phyloP scores from a whole-genome alignment of 2,329 filamentous ascomycete species.

The Fusarium kyushuense region DNA sequence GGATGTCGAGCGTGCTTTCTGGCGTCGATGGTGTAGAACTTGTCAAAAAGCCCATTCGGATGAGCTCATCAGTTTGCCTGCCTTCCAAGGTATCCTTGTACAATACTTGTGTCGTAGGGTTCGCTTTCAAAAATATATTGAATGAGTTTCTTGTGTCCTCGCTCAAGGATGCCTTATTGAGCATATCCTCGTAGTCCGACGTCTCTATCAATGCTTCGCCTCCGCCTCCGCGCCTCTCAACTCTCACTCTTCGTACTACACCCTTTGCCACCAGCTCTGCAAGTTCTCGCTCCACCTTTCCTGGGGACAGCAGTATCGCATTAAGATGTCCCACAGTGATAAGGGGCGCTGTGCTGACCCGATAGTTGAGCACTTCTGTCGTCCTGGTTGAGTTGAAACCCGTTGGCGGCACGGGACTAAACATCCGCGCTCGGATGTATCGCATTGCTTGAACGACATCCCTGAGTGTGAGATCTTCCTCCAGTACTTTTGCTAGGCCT shows the following conservation, averaged over 20 bases:
- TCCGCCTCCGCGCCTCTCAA: conserved; percentile 70
- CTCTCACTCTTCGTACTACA: conserved; percentile 69
- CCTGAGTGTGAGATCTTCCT: conserved; percentile 66
- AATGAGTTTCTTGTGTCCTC: conserved; percentile 64
- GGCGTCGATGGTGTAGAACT: conserved; percentile 51
- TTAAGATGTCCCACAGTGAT: conserved; percentile 75
- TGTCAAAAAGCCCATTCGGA: conserved; percentile 76
- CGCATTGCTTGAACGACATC: conserved; percentile 75
- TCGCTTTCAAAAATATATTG: conserved; percentile 60
- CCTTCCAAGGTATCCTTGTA: conserved; percentile 53
- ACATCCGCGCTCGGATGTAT: conserved; percentile 72
- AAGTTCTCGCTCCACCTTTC: conserved; percentile 74
- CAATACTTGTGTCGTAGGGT: conserved; percentile 59
- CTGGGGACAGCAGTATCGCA: conserved; percentile 71
- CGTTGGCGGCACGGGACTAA: conserved; percentile 70
- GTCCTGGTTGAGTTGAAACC: conserved; percentile 75
- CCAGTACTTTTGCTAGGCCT: conserved; percentile 67
- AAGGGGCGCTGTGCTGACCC: conserved; percentile 70
- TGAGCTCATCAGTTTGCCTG: conserved; percentile 67
- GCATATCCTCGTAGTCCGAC: conserved; percentile 65
- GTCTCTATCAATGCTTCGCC: conserved; percentile 74
- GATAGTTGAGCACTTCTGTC: conserved; percentile 72
- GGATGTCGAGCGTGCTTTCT: conserved; percentile 57
- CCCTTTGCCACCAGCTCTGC: conserved; percentile 70
- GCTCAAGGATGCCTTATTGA: conserved; percentile 55